Percentiles rank a stretch among this genome's conserved stretches.
Conservation (phyloP, 1,284 basidiomycete genomes). For the Agroathelia rolfsii region DNA sequence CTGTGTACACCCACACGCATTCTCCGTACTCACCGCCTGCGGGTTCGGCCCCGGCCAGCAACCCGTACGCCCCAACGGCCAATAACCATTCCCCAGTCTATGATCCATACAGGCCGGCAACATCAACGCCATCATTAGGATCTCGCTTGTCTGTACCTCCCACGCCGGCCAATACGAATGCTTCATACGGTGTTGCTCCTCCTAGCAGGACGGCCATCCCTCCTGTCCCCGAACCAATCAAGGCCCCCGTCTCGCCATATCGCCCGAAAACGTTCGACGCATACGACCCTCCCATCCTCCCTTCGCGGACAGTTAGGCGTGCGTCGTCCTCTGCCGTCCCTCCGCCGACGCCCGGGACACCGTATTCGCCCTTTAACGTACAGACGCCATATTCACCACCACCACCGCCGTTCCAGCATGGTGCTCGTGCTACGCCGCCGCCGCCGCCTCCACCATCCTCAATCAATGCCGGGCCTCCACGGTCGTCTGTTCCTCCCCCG, state of each 20-base stretch:
- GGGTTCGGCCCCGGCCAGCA: constrained; percentile 12
- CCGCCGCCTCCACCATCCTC: constrained; percentile 5
- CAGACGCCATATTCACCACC: constrained; percentile 7
- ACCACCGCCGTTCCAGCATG: constrained; percentile 6
- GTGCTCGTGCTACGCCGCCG: constrained; percentile 3
- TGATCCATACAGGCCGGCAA: constrained; percentile 10
- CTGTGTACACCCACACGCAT: constrained; percentile 12
- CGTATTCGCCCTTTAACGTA: constrained; percentile 15
- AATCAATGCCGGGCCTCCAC: constrained; percentile 10
- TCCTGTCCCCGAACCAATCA: constrained; percentile 25
- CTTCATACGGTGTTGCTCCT: constrained; percentile 9
- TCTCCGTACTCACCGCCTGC: constrained; percentile 13
- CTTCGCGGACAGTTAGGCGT: constrained; percentile 36
- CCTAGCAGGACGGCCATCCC: constrained; percentile 14
- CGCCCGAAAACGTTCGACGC: constrained; percentile 63
- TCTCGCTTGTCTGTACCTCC: constrained; percentile 23
- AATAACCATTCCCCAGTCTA: constrained; percentile 12
- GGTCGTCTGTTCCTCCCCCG: constrained; percentile 16
- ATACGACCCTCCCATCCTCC: constrained; percentile 70
- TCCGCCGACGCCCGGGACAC: constrained; percentile 18
- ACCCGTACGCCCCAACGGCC: constrained; percentile 5
- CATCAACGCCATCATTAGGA: constrained; percentile 8
- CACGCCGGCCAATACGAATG: constrained; percentile 18
- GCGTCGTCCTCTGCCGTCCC: constrained; percentile 19
- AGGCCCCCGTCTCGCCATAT: constrained; percentile 27